phyloP scores from a whole-genome alignment of 2,329 filamentous ascomycete genomes.

The Colletotrichum spinosum region DNA sequence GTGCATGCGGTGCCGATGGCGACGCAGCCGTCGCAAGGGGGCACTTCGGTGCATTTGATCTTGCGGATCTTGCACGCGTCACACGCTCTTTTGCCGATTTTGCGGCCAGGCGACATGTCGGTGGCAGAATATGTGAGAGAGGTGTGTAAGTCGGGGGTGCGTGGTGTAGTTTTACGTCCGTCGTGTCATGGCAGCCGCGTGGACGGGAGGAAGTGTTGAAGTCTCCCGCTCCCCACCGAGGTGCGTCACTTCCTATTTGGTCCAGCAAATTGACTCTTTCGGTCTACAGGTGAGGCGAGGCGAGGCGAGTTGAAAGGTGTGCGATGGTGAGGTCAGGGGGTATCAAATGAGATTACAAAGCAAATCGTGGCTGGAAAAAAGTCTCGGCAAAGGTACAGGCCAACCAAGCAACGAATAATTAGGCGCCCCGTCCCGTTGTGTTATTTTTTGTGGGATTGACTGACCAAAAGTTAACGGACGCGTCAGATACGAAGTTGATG shows the following conservation, averaged over 20 bases:
- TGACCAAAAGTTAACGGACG: not conserved
- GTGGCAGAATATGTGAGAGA: constrained; percentile 20
- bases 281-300: not conserved
- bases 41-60: constrained; percentile 60
- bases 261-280: not conserved
- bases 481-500: not conserved
- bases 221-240: not conserved
- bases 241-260: not conserved
- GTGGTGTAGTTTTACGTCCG: constrained; percentile 10
- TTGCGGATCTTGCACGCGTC: constrained; percentile 66
- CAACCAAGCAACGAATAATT: not conserved
- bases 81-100: constrained; percentile 56
- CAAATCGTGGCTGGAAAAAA: constrained; percentile 9
- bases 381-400: not conserved
- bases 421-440: too few species aligned
- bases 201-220: not conserved
- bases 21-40: constrained; percentile 59
- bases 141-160: not conserved
- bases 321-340: not conserved
- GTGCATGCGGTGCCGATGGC: constrained; percentile 60
- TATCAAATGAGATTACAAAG: constrained; percentile 26
- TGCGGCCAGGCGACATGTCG: constrained; percentile 41
- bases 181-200: constrained; percentile 31
- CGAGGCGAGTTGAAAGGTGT: not conserved
- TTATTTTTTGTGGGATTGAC: constrained; percentile 12